Evolutionary conservation across 2,329 filamentous ascomycete species (phyloP).

Genomic region (Sphaerostilbella broomeana): DNA sequence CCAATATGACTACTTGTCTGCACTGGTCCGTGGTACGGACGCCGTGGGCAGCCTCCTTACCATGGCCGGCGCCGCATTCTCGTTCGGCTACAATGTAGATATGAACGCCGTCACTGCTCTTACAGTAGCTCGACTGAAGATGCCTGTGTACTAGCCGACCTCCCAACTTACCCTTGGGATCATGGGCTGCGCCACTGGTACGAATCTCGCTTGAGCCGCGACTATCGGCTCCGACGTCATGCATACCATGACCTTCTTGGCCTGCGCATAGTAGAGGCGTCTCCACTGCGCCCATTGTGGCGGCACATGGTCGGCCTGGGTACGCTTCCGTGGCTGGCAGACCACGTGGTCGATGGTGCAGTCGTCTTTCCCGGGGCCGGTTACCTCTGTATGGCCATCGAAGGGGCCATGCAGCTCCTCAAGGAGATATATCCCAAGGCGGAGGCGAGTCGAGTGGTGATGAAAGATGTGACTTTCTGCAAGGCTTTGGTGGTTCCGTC

Average conservation of each 20-base stretch:
- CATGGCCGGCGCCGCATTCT: conserved; percentile 8
- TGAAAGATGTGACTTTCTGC: not conserved
- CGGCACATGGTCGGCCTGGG: conserved; percentile 16
- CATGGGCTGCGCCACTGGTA: conserved; percentile 28
- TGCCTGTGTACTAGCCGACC: conserved; percentile 18
- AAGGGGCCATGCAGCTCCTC: conserved; percentile 31
- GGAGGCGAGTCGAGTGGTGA: not conserved
- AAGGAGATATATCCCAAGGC: conserved; percentile 12
- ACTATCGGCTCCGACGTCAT: conserved; percentile 25
- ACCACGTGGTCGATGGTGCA: conserved; percentile 32
- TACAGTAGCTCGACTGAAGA: not conserved
- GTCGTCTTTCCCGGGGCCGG: conserved; percentile 44
- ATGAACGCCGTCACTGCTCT: conserved; percentile 12
- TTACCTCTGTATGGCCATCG: conserved; percentile 42
- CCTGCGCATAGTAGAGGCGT: conserved; percentile 16
- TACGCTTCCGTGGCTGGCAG: conserved; percentile 27
- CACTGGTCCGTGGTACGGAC: conserved; percentile 13
- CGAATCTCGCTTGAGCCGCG: conserved; percentile 24
- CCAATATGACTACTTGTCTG: conserved; percentile 9
- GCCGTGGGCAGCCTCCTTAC: conserved; percentile 6
- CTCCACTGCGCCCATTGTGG: conserved; percentile 19
- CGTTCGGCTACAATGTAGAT: conserved; percentile 5
- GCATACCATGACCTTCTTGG: conserved; percentile 35
- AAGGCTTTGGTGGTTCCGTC: not conserved
- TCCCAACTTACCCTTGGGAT: conserved; percentile 34